Evolutionary conservation across 768 basidiomycete species (phyloP).

Genomic region (Suillus clintonianus): DNA sequence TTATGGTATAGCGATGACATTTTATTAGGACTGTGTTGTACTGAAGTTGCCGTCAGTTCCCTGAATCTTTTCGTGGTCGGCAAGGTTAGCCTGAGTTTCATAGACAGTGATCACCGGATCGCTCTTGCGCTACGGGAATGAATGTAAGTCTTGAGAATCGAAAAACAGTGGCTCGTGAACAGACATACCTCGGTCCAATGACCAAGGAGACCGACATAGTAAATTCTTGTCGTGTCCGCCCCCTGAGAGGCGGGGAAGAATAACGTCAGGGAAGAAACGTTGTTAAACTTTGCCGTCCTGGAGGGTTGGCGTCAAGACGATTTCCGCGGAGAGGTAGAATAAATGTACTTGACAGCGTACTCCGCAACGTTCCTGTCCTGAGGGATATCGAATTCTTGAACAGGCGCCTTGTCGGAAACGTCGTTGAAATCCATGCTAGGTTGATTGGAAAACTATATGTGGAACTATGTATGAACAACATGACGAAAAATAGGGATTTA

Average conservation of each 20-base stretch:
- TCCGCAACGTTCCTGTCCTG: conserved; percentile 79
- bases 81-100: conserved; percentile 82
- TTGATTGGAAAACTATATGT: conserved; percentile 68
- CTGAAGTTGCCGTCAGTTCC: conserved; percentile 68
- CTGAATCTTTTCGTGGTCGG: conserved; percentile 85
- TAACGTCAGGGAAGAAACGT: conserved; percentile 77
- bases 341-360: conserved; percentile 72
- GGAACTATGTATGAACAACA: not conserved
- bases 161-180: not conserved
- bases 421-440: conserved; percentile 84
- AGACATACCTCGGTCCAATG: conserved; percentile 71
- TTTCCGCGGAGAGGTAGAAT: not conserved
- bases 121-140: conserved; percentile 58
- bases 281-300: conserved; percentile 86
- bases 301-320: not conserved
- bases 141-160: conserved; percentile 1
- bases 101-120: conserved; percentile 86
- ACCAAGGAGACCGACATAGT: conserved; percentile 86
- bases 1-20: not conserved
- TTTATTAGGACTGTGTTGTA: conserved; percentile 39
- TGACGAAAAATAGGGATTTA: not conserved
- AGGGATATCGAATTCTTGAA: conserved; percentile 73
- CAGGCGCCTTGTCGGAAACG: conserved; percentile 55
- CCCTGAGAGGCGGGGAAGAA: conserved; percentile 83
- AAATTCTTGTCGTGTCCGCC: conserved; percentile 73